Base-by-base conservation (phyloP, 2,329 filamentous ascomycete species). In the Penicillium sp. region DNA sequence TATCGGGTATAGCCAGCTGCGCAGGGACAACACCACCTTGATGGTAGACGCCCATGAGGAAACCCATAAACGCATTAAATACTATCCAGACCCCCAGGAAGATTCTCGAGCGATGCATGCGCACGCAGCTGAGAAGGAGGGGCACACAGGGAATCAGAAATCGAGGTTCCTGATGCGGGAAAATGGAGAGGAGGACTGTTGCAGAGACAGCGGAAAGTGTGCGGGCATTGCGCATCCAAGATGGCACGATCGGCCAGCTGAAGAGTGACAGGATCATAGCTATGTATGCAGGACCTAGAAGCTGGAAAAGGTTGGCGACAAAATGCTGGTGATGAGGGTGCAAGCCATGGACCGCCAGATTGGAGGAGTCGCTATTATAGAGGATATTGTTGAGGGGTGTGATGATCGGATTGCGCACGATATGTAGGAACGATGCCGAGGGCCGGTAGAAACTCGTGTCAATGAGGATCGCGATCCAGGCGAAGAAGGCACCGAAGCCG, bases 401-500 rank as follows among this genome's bases (percentile, higher is more conserved):
- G 47, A 90, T 78, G 32, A 84, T 74, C 1, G 85, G 85, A 44
- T 41, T 72, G 59, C 30, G 75, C 70, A 70, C 45, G 25, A 59
- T 51, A n/a, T 63, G 55, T n/a, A 55, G 33, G 27, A 67, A 39
- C 12, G 65, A 64, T 10, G 50, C 50, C 9, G 62, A 55, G 3
- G 55, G 64, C 16, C 54, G 60, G 60, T 95, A 95, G 62, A 93
- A 95, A 30, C 79, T 75, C 2, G 90, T 96, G 64, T 98, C 92
- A 39, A 87, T 73, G 39, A 78, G 76, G 51, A 95, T 76, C 27
- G 88, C 90, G 47, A 90, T 63, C 40, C 79, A 71, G 31, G 80
- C 72, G 34, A 86, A 89, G 33, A 81, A 60, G 23, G 83, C 60
- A 20, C 78, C 85, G 45, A 83, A 82, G 37, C 77, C 55, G 37